These are phyloP conservation scores for Alternaria novae-zelandiae DNA, from an alignment of 2,329 filamentous ascomycete species.

Conservation along the genomic window DNA sequence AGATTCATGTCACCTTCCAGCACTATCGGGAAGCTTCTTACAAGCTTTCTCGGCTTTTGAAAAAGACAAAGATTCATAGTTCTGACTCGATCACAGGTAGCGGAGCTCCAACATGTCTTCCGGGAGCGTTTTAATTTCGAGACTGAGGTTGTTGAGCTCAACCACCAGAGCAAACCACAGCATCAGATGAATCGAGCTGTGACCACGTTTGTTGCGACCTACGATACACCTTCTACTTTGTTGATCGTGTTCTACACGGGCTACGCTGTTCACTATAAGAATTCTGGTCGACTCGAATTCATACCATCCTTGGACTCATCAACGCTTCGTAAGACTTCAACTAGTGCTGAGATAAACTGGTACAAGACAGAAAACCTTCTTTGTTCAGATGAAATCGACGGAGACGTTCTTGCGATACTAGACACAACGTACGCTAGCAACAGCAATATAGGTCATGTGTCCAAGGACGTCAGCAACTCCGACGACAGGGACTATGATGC, in stretches of 20 bases:
- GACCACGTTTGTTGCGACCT: neutral
- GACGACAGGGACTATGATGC: fast-evolving
- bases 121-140: fast-evolving
- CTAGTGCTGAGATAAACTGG: neutral
- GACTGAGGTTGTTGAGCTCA: neutral
- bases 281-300: neutral
- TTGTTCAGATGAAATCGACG: neutral
- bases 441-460: neutral
- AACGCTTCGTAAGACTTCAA: fast-evolving
- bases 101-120: neutral
- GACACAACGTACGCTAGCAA: neutral
- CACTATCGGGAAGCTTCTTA: fast-evolving
- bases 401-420: neutral
- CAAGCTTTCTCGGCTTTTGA: fast-evolving
- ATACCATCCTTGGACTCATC: fast-evolving
- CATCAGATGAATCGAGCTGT: neutral
- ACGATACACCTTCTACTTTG: neutral
- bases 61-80: neutral
- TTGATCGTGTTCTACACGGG: neutral
- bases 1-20: neutral
- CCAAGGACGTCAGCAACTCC: fast-evolving
- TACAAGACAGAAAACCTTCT: neutral
- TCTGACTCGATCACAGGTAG: neutral
- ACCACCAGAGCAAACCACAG: neutral
- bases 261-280: fast-evolving